A percentile compares a stretch with the other conserved stretches of the same genome.
phyloP scores from a whole-genome alignment of 2,329 filamentous ascomycete genomes.

The Colletotrichum sp. region DNA sequence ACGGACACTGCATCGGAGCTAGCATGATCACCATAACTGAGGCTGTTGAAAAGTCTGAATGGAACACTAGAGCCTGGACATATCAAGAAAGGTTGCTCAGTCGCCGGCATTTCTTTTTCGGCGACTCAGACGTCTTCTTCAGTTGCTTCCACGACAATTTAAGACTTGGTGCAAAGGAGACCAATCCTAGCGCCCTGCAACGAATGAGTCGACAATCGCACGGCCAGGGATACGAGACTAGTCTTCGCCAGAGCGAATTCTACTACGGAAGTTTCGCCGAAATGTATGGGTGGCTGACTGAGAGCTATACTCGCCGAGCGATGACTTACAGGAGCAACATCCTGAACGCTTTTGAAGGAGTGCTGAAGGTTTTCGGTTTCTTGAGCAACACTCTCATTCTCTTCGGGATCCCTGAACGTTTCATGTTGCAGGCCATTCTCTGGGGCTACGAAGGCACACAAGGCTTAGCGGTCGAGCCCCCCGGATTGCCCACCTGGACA shows the following conservation, averaged over 20 bases:
- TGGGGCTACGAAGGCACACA: not conserved
- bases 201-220: rapidly evolving
- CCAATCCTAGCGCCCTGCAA: not conserved
- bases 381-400: not conserved
- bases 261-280: not conserved
- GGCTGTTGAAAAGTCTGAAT: not conserved
- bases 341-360: not conserved
- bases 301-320: not conserved
- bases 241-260: not conserved
- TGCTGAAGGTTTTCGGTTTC: not conserved
- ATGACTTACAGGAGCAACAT: not conserved
- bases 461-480: too few relatives aligned
- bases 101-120: not conserved
- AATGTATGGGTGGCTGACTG: not conserved
- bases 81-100: not conserved
- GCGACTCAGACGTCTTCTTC: not conserved
- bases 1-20: not conserved
- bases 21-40: not conserved
- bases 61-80: not conserved
- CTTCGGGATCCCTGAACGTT: not conserved
- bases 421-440: not conserved
- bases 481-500: not conserved
- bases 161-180: not conserved
- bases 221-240: not conserved
- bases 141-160: not conserved